These are phyloP conservation scores for Sanghuangporus sanghuang DNA, from an alignment of 1,284 basidiomycete genomes.

Conservation along the genomic window DNA sequence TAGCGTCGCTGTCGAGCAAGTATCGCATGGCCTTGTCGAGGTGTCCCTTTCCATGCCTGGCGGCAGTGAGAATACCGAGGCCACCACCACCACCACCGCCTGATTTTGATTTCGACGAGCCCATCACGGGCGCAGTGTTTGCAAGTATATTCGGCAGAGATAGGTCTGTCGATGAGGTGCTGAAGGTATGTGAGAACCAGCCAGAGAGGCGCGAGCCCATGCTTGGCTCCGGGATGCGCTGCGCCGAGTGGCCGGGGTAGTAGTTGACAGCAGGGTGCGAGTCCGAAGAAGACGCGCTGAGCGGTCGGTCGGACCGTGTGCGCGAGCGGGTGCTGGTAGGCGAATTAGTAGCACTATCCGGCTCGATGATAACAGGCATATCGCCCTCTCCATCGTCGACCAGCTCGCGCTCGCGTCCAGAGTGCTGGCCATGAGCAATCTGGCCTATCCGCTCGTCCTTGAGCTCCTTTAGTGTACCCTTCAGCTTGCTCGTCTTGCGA, in stretches of 20 bases:
- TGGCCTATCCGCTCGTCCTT: constrained; percentile 26
- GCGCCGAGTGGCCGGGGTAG: constrained; percentile 23
- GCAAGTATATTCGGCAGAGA: constrained; percentile 56
- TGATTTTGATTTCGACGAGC: constrained; percentile 42
- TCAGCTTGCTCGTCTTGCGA: constrained; percentile 20
- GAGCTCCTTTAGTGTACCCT: constrained; percentile 20
- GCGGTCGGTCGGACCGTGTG: constrained; percentile 42
- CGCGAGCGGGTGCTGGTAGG: constrained; percentile 29
- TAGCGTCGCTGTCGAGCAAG: constrained; percentile 77
- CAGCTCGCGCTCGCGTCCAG: constrained; percentile 26
- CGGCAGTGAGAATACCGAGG: constrained; percentile 46
- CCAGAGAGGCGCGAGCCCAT: constrained; percentile 63
- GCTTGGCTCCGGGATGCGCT: constrained; percentile 45
- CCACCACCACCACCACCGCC: constrained; percentile 16
- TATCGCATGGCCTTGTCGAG: constrained; percentile 78
- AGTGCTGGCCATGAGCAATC: constrained; percentile 22
- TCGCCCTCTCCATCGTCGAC: constrained; percentile 28
- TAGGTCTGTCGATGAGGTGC: constrained; percentile 62
- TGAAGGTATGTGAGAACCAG: constrained; percentile 75
- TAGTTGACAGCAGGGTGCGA: constrained; percentile 34
- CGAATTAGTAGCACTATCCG: constrained; percentile 29
- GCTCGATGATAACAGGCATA: constrained; percentile 49
- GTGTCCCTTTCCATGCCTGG: constrained; percentile 68
- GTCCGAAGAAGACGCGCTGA: constrained; percentile 35
- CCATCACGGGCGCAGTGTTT: constrained; percentile 31